Conservation (phyloP, 2,329 filamentous ascomycete genomes). For the Calonectria hawksworthii region DNA sequence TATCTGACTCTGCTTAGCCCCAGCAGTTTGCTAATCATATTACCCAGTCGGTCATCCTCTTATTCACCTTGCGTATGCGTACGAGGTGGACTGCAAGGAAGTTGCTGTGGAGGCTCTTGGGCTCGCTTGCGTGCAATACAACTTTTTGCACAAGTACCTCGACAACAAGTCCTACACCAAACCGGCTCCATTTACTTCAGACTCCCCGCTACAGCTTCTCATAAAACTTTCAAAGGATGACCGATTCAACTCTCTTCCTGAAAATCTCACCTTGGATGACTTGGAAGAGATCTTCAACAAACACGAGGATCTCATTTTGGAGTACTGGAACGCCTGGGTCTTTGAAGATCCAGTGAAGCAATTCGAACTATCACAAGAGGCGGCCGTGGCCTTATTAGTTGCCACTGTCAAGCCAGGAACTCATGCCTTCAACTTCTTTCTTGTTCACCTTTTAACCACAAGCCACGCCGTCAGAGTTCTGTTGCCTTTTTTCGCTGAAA, state of each 20-base stretch:
- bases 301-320: slow-evolving; percentile 78
- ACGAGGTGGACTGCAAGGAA: slow-evolving; percentile 87
- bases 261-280: slow-evolving; percentile 71
- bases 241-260: slow-evolving; percentile 77
- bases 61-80: slow-evolving; percentile 96
- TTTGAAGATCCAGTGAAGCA: slow-evolving; percentile 78
- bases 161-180: slow-evolving; percentile 80
- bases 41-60: slow-evolving; percentile 84
- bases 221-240: slow-evolving; percentile 77
- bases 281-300: slow-evolving; percentile 77
- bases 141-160: slow-evolving; percentile 75
- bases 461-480: slow-evolving; percentile 92
- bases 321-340: slow-evolving; percentile 93
- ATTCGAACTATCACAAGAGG: slow-evolving; percentile 79
- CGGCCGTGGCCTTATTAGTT: slow-evolving; percentile 73
- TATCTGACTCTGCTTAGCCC: neutral
- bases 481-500: slow-evolving; percentile 80
- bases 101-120: slow-evolving; percentile 90
- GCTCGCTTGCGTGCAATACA: slow-evolving; percentile 72
- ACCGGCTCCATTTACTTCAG: slow-evolving; percentile 70
- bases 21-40: slow-evolving; percentile 34
- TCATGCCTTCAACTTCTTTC: slow-evolving; percentile 84
- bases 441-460: slow-evolving; percentile 85
- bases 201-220: slow-evolving; percentile 79
- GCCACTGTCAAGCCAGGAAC: slow-evolving; percentile 69